phyloP scores from a whole-genome alignment of 2,329 filamentous ascomycete species.

The Claviceps sorghi region DNA sequence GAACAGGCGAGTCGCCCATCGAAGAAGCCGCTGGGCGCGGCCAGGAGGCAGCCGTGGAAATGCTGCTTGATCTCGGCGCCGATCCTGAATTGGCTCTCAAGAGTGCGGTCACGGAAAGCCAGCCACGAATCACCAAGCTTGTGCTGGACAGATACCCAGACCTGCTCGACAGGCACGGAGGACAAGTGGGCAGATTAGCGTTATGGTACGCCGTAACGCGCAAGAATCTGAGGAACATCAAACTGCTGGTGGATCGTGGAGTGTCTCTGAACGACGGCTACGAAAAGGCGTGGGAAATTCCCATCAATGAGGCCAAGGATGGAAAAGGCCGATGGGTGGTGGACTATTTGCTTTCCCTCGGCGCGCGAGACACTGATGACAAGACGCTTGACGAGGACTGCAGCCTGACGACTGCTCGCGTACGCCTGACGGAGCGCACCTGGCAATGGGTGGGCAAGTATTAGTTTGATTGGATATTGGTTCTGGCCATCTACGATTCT shows the following conservation, averaged over 20 bases:
- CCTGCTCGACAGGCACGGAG: background rate
- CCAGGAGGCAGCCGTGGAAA: background rate
- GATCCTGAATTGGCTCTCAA: background rate
- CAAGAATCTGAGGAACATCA: background rate
- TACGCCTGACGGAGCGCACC: background rate
- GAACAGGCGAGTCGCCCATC: background rate
- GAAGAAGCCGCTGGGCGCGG: background rate
- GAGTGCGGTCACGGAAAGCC: background rate
- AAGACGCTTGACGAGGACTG: background rate
- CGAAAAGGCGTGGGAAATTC: background rate
- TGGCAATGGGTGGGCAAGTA: constrained; percentile 2
- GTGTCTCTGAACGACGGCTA: background rate
- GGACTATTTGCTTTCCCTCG: background rate
- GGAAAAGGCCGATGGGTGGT: background rate
- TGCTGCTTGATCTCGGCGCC: background rate
- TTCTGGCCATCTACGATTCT: no score
- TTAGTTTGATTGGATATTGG: background rate
- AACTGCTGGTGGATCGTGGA: background rate
- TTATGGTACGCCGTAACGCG: background rate
- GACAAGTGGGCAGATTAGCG: background rate
- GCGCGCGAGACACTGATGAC: background rate
- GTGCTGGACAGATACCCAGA: background rate
- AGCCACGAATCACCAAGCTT: background rate
- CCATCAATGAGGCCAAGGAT: background rate
- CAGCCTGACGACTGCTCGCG: no score